Evolutionary conservation across 176 grass and related monocot species (phyloP), one percentile per base, ranked within the genome.

Genomic region (Rhynchospora breviuscula): DNA sequence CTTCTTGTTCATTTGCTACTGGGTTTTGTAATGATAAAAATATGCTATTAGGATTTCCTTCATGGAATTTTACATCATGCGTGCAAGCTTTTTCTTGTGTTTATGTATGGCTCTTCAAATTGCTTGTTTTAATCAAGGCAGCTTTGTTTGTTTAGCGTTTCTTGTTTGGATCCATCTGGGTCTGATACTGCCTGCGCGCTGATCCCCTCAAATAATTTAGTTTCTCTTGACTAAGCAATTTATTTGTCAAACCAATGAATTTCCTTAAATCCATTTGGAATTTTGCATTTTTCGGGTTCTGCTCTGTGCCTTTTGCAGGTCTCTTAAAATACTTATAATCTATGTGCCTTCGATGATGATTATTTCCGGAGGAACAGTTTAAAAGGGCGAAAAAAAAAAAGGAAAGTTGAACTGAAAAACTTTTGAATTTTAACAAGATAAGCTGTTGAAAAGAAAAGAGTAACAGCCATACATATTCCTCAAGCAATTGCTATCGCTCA

Each of bases 1-100:
- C 62, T 85, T 78, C 80, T 83, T 82, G 47, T 78, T 85, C 69
- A 52, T 85, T 77, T 70, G 49, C 33, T 85, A 60, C 22, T 85
- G 67, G 69, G 49, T 74, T 77, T 85, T 85, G 46, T 84, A 70
- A 56, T 76, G 66, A n/a, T 76, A 75, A 62, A 68, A 49, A 23
- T 82, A 66, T 82, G 80, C 25, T 82, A 82, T 70, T 70, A 70
- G 23, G 14, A 66, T 66, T 82, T 78, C 73, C 17, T 82, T 52
- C 67, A 67, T 51, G 60, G 62, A 52, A 82, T 52, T 76, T 82
- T 68, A 66, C 60, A 17, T 82, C 62, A 68, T 82, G 45, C 68
- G 44, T 82, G 61, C 11, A 82, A 67, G 22, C 12, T 56, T 82
- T 82, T 22, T 14, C 26, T 29, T 40, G 65, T 82, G 18, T 29